Base-by-base conservation (phyloP, 2,329 filamentous ascomycete species). In the Blastomyces parvus region DNA sequence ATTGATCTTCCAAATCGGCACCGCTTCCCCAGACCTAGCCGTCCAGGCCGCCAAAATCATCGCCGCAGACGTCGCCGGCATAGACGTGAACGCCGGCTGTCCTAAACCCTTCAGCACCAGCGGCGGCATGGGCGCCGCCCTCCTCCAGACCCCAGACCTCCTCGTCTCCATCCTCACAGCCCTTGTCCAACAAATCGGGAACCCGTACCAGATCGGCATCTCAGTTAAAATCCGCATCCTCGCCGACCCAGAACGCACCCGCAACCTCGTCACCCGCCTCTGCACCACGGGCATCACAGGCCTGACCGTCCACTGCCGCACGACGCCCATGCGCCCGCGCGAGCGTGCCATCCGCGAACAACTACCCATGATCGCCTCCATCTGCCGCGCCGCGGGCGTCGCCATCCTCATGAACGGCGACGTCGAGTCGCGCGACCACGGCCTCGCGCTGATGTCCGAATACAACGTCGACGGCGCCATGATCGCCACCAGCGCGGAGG, bases 41-140 rank as follows among this genome's bases (percentile, higher is more conserved):
- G 92, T 97, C 0, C 79, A 89, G 73, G 92, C 93, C 0, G 91
- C 93, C 1, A 86, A 86, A 61, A 78, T 97, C 19, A 88, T 99
- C 25, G 94, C 92, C 0, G 83, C 80, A 14, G 91, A 97, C 76
- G 94, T 99, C 2, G 87, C 88, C 0, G 94, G 94, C 65, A 97
- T 99, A 69, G 94, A 97, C 74, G 88, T 99, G 66, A 99, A 99
- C 74, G 91, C 94, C 0, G 94, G 94, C n/a, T 99, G 94, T 73
- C 94, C 94, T 0, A 99, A 99, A 76, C 90, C 93, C 0, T 99
- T 99, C 77, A 96, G 90, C 71, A 96, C 93, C 1, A 84, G 84
- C 66, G 91, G 91, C 65, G 94, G 94, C 59, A 99, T 99, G 94
- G 94, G 94, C 59, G 94, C 94, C 0, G 93, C 92, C 0, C 83